Percentiles rank a stretch among this genome's conserved stretches.
phyloP scores from a whole-genome alignment of 495 filamentous ascomycete genomes.

The Cudoniella acicularis region DNA sequence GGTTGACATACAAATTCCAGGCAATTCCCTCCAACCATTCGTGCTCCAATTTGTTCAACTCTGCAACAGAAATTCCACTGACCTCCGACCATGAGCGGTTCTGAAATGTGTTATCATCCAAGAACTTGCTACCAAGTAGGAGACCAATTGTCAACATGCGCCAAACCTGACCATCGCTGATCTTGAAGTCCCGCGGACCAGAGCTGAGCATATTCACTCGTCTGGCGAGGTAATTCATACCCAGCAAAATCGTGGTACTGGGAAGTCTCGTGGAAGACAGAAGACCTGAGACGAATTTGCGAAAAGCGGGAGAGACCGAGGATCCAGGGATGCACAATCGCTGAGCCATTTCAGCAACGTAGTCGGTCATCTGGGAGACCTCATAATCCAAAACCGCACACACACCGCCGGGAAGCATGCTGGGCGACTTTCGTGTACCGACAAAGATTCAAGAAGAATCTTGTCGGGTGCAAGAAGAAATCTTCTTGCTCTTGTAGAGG shows the following conservation, averaged over 20 bases:
- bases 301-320: conserved; percentile 70
- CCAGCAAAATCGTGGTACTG: conserved; percentile 90
- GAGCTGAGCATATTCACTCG: conserved; percentile 72
- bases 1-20: conserved; percentile 87
- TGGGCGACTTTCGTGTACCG: conserved; percentile 15
- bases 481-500: conserved; percentile 9
- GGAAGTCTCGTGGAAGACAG: conserved; percentile 91
- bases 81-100: conserved; percentile 99
- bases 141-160: conserved; percentile 86
- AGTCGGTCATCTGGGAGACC: conserved; percentile 97
- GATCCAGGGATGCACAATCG: conserved; percentile 70
- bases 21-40: conserved; percentile 85
- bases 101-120: conserved; percentile 99
- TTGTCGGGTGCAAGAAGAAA: conserved; percentile 19
- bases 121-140: conserved; percentile 92
- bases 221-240: conserved; percentile 83
- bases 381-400: conserved; percentile 97
- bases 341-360: conserved; percentile 90
- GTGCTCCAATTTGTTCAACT: conserved; percentile 86
- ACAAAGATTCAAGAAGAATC: conserved; percentile 24
- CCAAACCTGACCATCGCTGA: conserved; percentile 68
- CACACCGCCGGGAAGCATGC: conserved; percentile 65
- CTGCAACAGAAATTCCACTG: conserved; percentile 81
- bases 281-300: conserved; percentile 93
- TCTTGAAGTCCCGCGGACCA: conserved; percentile 44